These are phyloP conservation scores for Nicotiana noctiflora DNA, from an alignment of 257 asterid genomes.

Conservation along the genomic window DNA sequence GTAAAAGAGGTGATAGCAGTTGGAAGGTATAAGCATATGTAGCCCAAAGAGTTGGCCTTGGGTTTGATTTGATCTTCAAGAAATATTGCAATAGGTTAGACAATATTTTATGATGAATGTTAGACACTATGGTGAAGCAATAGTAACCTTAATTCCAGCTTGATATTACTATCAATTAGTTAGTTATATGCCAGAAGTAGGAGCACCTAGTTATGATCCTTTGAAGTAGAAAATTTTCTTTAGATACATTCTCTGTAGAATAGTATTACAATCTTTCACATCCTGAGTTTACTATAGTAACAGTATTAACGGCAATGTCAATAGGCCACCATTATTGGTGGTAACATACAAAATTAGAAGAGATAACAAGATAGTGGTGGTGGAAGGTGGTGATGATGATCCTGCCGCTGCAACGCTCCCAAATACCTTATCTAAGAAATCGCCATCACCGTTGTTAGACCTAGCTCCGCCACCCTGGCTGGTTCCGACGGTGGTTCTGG, in stretches of 20 bases:
- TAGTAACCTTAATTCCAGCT: no score
- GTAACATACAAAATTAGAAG: slow-evolving; percentile 34
- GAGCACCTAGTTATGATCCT: background rate
- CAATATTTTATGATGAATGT: no score
- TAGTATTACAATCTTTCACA: background rate
- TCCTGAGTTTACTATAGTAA: slow-evolving; percentile 9
- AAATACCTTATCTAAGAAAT: slow-evolving; percentile 51
- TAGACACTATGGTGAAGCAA: no score
- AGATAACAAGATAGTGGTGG: slow-evolving; percentile 34
- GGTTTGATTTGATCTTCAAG: background rate
- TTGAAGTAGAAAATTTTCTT: slow-evolving; percentile 11
- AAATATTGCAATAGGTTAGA: background rate
- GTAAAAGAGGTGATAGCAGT: background rate
- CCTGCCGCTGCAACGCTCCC: slow-evolving; percentile 47
- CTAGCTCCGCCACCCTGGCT: slow-evolving; percentile 26
- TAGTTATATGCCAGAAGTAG: slow-evolving; percentile 13
- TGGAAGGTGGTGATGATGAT: slow-evolving; percentile 27
- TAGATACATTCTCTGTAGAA: background rate
- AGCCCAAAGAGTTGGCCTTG: background rate
- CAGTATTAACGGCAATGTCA: slow-evolving; percentile 20
- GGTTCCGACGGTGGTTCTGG: slow-evolving; percentile 33
- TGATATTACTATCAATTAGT: background rate
- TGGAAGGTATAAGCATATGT: background rate
- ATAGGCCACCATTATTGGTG: slow-evolving; percentile 36
- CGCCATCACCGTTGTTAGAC: slow-evolving; percentile 31